These are phyloP conservation scores for Tuctoria greenei DNA, from an alignment of 176 grass and related monocot species.

Conservation along the genomic window DNA sequence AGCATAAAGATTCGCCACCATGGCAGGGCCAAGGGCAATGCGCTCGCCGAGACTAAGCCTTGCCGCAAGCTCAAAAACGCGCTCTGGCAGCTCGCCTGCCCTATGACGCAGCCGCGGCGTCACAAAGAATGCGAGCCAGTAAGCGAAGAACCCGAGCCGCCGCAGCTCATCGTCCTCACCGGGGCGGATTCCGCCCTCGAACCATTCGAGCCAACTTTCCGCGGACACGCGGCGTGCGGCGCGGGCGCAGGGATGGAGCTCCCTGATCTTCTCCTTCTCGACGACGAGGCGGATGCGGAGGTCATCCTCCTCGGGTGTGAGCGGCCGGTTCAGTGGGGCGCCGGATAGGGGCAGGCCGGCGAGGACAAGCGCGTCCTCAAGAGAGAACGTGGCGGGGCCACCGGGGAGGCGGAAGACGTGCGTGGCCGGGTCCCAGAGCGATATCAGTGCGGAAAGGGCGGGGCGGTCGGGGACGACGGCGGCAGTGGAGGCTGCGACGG, in stretches of 20 bases:
- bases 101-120: slow-evolving; percentile 18
- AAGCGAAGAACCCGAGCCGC: slow-evolving; percentile 55
- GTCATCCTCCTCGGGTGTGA: slow-evolving; percentile 41
- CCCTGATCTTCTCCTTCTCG: slow-evolving; percentile 70
- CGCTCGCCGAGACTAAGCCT: slow-evolving; percentile 50
- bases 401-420: slow-evolving; percentile 47
- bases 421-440: slow-evolving; percentile 35
- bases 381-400: slow-evolving; percentile 47
- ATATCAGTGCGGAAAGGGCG: slow-evolving; percentile 38
- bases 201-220: slow-evolving; percentile 61
- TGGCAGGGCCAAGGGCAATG: slow-evolving; percentile 46
- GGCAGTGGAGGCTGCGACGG: slow-evolving; percentile 33
- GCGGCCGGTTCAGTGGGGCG: slow-evolving; percentile 36
- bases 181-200: slow-evolving; percentile 37
- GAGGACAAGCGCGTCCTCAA: slow-evolving; percentile 61
- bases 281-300: slow-evolving; percentile 37
- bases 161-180: slow-evolving; percentile 50
- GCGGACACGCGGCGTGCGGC: slow-evolving; percentile 39
- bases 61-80: slow-evolving; percentile 42
- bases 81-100: slow-evolving; percentile 32
- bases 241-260: slow-evolving; percentile 49
- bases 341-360: slow-evolving; percentile 41
- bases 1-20: slow-evolving; percentile 53
- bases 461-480: slow-evolving; percentile 34
- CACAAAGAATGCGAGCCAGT: slow-evolving; percentile 54